Evolutionary conservation across 495 filamentous ascomycete species (phyloP).

Genomic region (Darksidea phi): DNA sequence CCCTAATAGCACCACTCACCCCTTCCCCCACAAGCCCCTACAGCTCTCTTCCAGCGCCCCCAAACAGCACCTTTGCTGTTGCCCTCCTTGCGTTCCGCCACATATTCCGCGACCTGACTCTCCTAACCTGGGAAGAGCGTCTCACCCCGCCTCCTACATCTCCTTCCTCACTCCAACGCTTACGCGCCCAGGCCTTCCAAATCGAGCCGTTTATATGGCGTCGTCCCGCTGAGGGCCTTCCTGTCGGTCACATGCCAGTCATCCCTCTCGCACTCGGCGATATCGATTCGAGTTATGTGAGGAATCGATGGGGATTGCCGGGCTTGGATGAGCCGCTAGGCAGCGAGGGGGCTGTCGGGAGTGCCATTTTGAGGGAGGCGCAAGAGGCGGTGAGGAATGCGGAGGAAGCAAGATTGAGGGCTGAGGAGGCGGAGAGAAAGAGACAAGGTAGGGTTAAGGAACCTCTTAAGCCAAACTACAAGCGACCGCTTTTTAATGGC

Average conservation of each 20-base stretch:
- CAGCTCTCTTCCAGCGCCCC: slow-evolving; percentile 31
- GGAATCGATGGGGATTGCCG: slow-evolving; percentile 4
- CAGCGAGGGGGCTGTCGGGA: not conserved
- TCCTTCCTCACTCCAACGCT: not conserved
- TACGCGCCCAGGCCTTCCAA: not conserved
- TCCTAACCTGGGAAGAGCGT: slow-evolving; percentile 41
- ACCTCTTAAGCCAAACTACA: not conserved
- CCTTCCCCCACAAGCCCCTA: slow-evolving; percentile 23
- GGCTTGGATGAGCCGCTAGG: slow-evolving; percentile 10
- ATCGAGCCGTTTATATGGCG: slow-evolving; percentile 14
- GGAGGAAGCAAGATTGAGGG: slow-evolving; percentile 1
- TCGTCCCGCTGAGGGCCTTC: not conserved
- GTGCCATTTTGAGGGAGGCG: not conserved
- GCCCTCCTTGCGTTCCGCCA: slow-evolving; percentile 39
- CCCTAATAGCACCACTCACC: not conserved
- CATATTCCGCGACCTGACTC: slow-evolving; percentile 38
- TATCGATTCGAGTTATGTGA: not conserved
- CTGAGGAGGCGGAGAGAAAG: slow-evolving; percentile 1
- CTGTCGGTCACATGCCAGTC: not conserved
- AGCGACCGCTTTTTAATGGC: slow-evolving; percentile 9
- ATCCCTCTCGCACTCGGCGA: not conserved
- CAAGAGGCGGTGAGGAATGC: not conserved
- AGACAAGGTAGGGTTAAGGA: not conserved
- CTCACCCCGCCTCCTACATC: not conserved
- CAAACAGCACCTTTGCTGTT: slow-evolving; percentile 24